These are phyloP conservation scores for Fusarium annulatum DNA, from an alignment of 2,329 filamentous ascomycete species.

Conservation along the genomic window DNA sequence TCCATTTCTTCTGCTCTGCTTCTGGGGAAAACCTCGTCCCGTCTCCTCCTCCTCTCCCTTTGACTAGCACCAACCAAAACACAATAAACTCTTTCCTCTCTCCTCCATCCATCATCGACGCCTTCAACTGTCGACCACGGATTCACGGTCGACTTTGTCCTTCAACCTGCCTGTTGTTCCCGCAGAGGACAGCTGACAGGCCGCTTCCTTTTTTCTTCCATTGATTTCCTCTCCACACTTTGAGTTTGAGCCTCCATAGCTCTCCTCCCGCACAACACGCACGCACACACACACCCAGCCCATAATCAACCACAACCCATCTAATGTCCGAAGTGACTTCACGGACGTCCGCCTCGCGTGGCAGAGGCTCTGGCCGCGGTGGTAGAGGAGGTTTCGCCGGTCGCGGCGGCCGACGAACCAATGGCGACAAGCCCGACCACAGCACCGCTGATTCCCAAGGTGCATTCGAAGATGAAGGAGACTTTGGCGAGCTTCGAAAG, in stretches of 20 bases:
- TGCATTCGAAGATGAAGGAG: slow-evolving; percentile 82
- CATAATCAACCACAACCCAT: slow-evolving; percentile 55
- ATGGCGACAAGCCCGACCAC: slow-evolving; percentile 73
- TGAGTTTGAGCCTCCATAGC: slow-evolving; percentile 44
- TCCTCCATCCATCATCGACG: slow-evolving; percentile 44
- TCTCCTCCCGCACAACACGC: slow-evolving; percentile 42
- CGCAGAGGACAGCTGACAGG: slow-evolving; percentile 55
- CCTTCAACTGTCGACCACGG: slow-evolving; percentile 46
- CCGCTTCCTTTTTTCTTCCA: slow-evolving; percentile 40
- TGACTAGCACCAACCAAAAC: slow-evolving; percentile 43
- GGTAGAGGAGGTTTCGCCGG: slow-evolving; percentile 81
- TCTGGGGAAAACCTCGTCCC: slow-evolving; percentile 54
- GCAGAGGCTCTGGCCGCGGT: slow-evolving; percentile 89
- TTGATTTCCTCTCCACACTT: slow-evolving; percentile 47
- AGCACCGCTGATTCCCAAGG: slow-evolving; percentile 69
- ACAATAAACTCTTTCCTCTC: slow-evolving; percentile 30
- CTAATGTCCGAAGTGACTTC: slow-evolving; percentile 95
- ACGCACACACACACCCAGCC: slow-evolving; percentile 41
- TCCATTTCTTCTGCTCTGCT: slow-evolving; percentile 49
- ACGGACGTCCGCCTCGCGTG: slow-evolving; percentile 84
- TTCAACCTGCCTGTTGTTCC: slow-evolving; percentile 48
- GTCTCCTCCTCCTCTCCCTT: slow-evolving; percentile 47
- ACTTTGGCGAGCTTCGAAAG: slow-evolving; percentile 92
- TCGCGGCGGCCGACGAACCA: slow-evolving; percentile 78
- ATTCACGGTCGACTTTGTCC: slow-evolving; percentile 47